Conservation (phyloP, 148 eudicot genomes). For the Rhododendron griersonianum region DNA sequence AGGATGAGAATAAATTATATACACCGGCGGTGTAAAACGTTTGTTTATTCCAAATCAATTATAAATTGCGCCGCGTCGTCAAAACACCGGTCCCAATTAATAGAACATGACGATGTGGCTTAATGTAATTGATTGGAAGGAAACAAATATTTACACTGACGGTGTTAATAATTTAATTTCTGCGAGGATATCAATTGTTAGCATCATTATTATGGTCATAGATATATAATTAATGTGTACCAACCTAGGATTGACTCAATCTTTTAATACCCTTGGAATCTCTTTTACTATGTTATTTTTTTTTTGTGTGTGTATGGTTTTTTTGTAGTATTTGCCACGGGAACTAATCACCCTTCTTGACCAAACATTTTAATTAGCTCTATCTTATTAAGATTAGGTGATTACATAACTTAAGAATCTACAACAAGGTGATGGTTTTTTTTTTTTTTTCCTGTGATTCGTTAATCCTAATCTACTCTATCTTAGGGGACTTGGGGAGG, state of each 20-base stretch:
- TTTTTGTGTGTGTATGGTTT: neutral
- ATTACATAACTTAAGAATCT: neutral
- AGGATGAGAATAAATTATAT: neutral
- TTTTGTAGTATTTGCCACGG: neutral
- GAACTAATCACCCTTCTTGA: neutral
- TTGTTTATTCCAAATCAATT: too few species aligned
- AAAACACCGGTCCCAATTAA: too few species aligned
- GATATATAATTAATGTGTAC: neutral
- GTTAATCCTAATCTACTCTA: too few species aligned
- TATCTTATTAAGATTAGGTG: neutral
- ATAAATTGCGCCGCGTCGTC: too few species aligned
- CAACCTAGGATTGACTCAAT: neutral
- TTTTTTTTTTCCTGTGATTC: too few species aligned
- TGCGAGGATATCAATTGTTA: neutral
- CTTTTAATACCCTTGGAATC: neutral
- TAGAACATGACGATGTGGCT: too few species aligned
- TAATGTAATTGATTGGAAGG: too few species aligned
- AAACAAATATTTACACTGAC: too few species aligned
- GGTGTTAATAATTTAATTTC: too few species aligned
- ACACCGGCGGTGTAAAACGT: too few species aligned
- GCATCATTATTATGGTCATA: neutral
- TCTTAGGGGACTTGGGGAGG: too few species aligned
- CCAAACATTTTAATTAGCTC: neutral
- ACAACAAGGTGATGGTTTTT: neutral
- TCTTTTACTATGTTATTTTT: too few species aligned